A percentile compares a stretch with the other conserved stretches of the same genome.
Conservation (phyloP, 495 filamentous ascomycete species). For the Aspergillus indologenus region DNA sequence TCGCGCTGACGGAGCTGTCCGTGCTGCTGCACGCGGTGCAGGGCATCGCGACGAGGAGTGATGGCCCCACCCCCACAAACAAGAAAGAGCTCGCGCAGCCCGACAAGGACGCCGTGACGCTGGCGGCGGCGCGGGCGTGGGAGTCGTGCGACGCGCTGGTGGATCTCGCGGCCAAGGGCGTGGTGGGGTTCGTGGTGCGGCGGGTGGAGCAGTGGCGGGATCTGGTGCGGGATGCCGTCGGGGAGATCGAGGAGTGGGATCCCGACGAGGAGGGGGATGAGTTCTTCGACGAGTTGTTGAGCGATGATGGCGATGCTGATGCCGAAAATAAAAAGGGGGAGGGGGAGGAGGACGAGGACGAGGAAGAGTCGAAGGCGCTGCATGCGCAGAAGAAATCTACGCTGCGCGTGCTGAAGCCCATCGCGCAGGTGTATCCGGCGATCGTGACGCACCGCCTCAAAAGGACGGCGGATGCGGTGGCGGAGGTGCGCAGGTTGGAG, state of each 20-base stretch:
- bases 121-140: slow-evolving; percentile 50
- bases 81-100: slow-evolving; percentile 29
- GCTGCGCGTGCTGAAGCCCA: slow-evolving; percentile 39
- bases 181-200: slow-evolving; percentile 57
- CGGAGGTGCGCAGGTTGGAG: slow-evolving; percentile 26
- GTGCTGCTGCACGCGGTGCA: slow-evolving; percentile 37
- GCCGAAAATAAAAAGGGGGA: slow-evolving; percentile 44
- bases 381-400: slow-evolving; percentile 38
- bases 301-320: slow-evolving; percentile 39
- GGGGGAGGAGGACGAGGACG: slow-evolving; percentile 23
- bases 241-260: slow-evolving; percentile 83
- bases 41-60: slow-evolving; percentile 26
- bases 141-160: slow-evolving; percentile 70
- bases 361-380: slow-evolving; percentile 29
- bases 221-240: slow-evolving; percentile 72
- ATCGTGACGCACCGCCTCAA: slow-evolving; percentile 38
- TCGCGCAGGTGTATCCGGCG: slow-evolving; percentile 42
- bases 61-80: too few species aligned
- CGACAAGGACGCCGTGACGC: slow-evolving; percentile 39
- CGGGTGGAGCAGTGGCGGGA: slow-evolving; percentile 66
- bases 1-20: slow-evolving; percentile 38
- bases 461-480: slow-evolving; percentile 20
- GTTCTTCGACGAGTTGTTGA: slow-evolving; percentile 44
- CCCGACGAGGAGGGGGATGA: slow-evolving; percentile 60
- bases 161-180: slow-evolving; percentile 58